Evolutionary conservation across 140 eudicot species (phyloP).

Genomic region (Anethum foeniculum): DNA sequence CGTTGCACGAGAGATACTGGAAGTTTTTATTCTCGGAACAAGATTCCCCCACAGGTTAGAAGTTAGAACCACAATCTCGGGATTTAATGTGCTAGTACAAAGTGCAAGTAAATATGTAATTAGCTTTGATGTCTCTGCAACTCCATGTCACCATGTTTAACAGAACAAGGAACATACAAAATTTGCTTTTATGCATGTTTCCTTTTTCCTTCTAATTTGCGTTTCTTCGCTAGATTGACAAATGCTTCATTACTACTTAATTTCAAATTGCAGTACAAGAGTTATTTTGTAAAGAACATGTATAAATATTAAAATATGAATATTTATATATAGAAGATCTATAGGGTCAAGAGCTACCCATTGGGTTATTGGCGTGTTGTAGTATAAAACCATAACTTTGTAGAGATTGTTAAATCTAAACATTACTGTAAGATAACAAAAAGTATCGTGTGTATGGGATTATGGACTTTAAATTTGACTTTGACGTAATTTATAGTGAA

Average conservation of each 20-base stretch:
- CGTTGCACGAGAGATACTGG: constrained; percentile 42
- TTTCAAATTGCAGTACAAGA: not conserved
- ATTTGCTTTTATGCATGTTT: not conserved
- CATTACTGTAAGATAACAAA: not conserved
- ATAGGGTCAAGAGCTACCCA: not conserved
- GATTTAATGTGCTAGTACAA: not conserved
- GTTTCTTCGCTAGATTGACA: not conserved
- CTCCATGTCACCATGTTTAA: not conserved
- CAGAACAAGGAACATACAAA: not conserved
- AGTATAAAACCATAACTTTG: not conserved
- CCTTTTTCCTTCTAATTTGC: not conserved
- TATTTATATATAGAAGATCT: not conserved
- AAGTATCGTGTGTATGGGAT: not conserved
- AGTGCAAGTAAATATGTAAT: not conserved
- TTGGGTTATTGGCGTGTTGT: not conserved
- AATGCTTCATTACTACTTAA: not conserved
- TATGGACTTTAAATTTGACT: not conserved
- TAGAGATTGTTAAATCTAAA: not conserved
- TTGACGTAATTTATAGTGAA: not conserved
- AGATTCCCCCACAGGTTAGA: constrained; percentile 60
- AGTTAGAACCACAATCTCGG: constrained; percentile 25
- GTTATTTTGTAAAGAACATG: not conserved
- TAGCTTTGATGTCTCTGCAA: not conserved
- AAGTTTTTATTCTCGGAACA: constrained; percentile 33
- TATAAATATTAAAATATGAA: not conserved